Evolutionary conservation across 106 monocot species (phyloP).

Genomic region (Apostasia shenzhenica): DNA sequence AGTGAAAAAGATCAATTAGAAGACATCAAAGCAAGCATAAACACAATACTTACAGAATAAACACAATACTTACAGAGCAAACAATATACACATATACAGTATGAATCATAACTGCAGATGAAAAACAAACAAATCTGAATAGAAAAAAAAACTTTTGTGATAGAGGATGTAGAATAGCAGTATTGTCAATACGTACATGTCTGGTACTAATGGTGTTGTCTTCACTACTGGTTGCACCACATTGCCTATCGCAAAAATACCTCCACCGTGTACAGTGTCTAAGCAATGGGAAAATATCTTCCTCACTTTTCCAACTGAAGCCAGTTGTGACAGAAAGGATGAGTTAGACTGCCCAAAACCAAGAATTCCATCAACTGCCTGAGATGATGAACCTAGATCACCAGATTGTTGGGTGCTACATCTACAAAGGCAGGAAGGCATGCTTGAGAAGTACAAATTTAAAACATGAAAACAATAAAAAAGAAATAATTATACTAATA

Average conservation of each 20-base stretch:
- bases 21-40: neutral
- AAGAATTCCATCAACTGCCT: constrained; percentile 87
- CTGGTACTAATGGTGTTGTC: constrained; percentile 75
- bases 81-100: too few species aligned
- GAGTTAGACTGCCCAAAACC: constrained; percentile 93
- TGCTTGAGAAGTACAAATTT: neutral
- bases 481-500: neutral
- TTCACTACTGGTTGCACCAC: constrained; percentile 87
- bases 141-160: too few species aligned
- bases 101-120: too few species aligned
- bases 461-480: neutral
- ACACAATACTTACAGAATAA: neutral
- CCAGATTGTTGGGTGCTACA: constrained; percentile 56
- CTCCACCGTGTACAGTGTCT: constrained; percentile 79
- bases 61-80: neutral
- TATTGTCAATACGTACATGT: constrained; percentile 38
- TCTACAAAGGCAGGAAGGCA: constrained; percentile 15
- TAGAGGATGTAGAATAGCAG: neutral
- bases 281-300: constrained; percentile 95
- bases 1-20: constrained; percentile 9
- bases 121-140: too few species aligned
- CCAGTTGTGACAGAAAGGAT: constrained; percentile 80
- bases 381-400: constrained; percentile 66
- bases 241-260: constrained; percentile 87
- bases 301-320: constrained; percentile 68